Percentiles rank a stretch among this genome's conserved stretches.
phyloP scores from a whole-genome alignment of 495 filamentous ascomycete species.

The Parathielavia appendiculata region DNA sequence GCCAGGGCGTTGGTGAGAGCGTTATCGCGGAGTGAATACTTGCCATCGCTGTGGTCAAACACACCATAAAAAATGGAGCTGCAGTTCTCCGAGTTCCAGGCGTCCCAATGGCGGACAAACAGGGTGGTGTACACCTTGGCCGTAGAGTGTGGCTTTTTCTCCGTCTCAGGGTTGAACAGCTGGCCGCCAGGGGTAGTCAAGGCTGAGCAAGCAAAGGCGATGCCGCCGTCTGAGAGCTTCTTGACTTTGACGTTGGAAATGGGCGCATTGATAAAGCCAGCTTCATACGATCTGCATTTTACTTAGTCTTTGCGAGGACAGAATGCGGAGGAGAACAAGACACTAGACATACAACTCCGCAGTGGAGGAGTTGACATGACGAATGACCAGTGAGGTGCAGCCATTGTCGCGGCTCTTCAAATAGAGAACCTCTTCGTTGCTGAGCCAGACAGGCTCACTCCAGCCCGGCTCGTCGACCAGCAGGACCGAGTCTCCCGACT shows the following conservation, averaged over 20 bases:
- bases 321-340: neutral
- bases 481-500: conserved; percentile 58
- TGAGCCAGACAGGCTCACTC: conserved; percentile 74
- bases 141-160: conserved; percentile 50
- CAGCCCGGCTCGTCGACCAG: conserved; percentile 59
- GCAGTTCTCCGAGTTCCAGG: conserved; percentile 60
- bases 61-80: conserved; percentile 69
- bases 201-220: conserved; percentile 66
- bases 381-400: conserved; percentile 58
- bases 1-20: conserved; percentile 55
- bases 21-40: conserved; percentile 37
- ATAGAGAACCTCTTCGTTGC: conserved; percentile 60
- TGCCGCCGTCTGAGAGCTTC: conserved; percentile 52
- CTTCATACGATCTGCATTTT: conserved; percentile 50
- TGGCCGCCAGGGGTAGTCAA: conserved; percentile 56
- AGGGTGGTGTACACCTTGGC: conserved; percentile 64
- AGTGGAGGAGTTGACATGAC: conserved; percentile 39
- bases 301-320: neutral
- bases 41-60: conserved; percentile 47
- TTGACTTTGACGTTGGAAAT: conserved; percentile 72
- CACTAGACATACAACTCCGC: neutral
- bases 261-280: conserved; percentile 58
- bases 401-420: conserved; percentile 61
- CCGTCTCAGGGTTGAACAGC: conserved; percentile 55
- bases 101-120: conserved; percentile 76